Evolutionary conservation across 495 filamentous ascomycete species (phyloP).

Genomic region (Alectoria sarmentosa): DNA sequence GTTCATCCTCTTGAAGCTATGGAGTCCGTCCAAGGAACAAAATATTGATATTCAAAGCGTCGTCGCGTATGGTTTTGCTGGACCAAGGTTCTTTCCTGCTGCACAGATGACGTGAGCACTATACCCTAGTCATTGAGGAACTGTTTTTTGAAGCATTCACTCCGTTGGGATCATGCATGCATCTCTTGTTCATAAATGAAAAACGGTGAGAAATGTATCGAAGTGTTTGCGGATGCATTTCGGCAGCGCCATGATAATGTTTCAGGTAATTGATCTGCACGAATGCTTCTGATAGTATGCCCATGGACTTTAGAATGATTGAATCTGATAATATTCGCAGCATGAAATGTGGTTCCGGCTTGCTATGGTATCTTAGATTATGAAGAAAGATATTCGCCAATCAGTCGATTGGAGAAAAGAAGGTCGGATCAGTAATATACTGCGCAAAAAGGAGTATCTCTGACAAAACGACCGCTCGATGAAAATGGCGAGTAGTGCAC

Average conservation of each 20-base stretch:
- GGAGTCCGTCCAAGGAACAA: conserved; percentile 56
- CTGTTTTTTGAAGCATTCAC: background rate
- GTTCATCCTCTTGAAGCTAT: conserved; percentile 79
- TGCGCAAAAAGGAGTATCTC: background rate
- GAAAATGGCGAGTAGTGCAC: background rate
- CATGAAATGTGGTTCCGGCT: conserved; percentile 1
- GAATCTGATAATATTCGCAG: background rate
- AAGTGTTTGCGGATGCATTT: background rate
- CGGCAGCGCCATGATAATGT: background rate
- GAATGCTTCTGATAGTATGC: conserved; percentile 11
- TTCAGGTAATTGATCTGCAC: background rate
- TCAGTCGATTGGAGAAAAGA: background rate
- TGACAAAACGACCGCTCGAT: background rate
- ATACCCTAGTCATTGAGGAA: background rate
- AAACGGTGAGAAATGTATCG: background rate
- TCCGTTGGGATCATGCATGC: background rate
- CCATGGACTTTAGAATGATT: background rate
- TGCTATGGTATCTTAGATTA: conserved; percentile 17
- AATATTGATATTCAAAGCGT: conserved; percentile 88
- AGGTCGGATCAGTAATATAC: background rate
- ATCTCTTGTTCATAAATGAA: background rate
- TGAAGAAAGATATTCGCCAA: background rate
- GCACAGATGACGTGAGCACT: conserved; percentile 37
- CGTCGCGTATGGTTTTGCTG: conserved; percentile 71
- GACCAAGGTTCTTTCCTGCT: conserved; percentile 70